Evolutionary conservation across 768 basidiomycete genomes (phyloP), one percentile per base, ranked within the genome.

Genomic region (Boletus tylopilopsis): DNA sequence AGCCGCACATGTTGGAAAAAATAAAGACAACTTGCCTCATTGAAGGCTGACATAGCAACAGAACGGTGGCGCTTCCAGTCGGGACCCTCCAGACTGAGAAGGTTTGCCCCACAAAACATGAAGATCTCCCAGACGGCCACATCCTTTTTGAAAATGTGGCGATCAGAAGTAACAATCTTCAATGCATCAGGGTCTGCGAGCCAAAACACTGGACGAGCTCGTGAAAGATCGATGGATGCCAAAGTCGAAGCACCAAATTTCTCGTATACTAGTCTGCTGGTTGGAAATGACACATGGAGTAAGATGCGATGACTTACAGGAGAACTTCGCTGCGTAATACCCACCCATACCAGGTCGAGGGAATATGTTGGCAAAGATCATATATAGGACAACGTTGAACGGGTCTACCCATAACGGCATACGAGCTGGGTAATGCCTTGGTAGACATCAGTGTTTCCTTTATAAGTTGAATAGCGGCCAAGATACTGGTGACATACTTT

Each of bases 1-100:
- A 49, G 41, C 39, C 21, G 15, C n/a, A n/a, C 22, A 47, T 7
- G 8, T 11, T 21, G 0, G 25, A 1, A 8, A 22, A n/a, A 41
- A 15, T 15, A 13, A 7, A n/a, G 16, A 22, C 29, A 15, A 40
- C 60, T 41, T 45, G 66, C 78, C 63, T 79, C 78, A 36, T 71
- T 77, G 61, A 80, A 80, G 1, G 78, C 78, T 10, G 75, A 71
- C 45, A 74, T 77, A 22, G 75, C 66, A 0, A 76, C 65, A 10
- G 58, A 61, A 36, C 76, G 68, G 52, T 78, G 77, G 2, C 75
- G 66, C 42, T 73, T 73, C 77, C 78, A 80, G n/a, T 74, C 70
- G 0, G 68, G 45, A 6, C 71, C 75, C 41, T 76, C 76, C 0
- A 60, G 56, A 5, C 72, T 69, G 21, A 79, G 56, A 3, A 81